Evolutionary conservation across 768 basidiomycete species (phyloP).

Genomic region (Cystofilobasidium macerans): DNA sequence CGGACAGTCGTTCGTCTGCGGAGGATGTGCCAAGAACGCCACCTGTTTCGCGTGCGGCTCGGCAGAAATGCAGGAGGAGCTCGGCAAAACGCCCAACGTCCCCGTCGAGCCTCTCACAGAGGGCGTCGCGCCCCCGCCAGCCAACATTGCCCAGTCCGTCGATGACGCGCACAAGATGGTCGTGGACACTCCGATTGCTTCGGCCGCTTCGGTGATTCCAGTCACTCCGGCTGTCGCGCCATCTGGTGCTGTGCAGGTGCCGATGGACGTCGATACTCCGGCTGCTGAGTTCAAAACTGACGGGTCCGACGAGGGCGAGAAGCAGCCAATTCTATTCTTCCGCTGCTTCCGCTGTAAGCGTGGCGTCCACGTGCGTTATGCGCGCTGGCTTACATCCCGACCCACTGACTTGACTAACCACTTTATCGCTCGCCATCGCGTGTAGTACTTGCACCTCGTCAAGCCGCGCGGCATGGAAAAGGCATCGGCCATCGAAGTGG

Average conservation of each 20-base stretch:
- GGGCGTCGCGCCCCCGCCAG: neutral
- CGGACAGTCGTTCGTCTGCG: constrained; percentile 13
- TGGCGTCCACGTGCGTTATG: neutral
- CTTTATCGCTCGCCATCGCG: too few species aligned
- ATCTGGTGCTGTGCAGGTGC: too few species aligned
- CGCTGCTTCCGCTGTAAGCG: neutral
- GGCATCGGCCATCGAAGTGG: constrained; percentile 40
- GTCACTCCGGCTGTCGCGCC: too few species aligned
- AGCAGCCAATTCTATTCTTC: constrained; percentile 3
- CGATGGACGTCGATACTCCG: neutral
- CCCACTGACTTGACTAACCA: too few species aligned
- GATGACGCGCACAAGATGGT: neutral
- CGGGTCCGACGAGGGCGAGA: too few species aligned
- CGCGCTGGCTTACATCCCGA: too few species aligned
- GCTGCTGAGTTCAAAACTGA: constrained; percentile 5
- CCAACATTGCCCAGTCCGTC: neutral
- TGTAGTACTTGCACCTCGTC: constrained; percentile 40
- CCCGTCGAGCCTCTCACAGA: too few species aligned
- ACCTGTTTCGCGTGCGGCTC: constrained; percentile 16
- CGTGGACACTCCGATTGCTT: too few species aligned
- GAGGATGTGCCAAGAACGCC: constrained; percentile 3
- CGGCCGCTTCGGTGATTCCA: too few species aligned
- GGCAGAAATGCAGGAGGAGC: neutral
- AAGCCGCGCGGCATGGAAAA: constrained; percentile 50
- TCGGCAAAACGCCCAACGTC: neutral